Percentiles rank a stretch among this genome's conserved stretches.
These are phyloP conservation scores for Chlamydomonas incerta DNA, from an alignment of 139 green algal genomes.

Conservation along the genomic window DNA sequence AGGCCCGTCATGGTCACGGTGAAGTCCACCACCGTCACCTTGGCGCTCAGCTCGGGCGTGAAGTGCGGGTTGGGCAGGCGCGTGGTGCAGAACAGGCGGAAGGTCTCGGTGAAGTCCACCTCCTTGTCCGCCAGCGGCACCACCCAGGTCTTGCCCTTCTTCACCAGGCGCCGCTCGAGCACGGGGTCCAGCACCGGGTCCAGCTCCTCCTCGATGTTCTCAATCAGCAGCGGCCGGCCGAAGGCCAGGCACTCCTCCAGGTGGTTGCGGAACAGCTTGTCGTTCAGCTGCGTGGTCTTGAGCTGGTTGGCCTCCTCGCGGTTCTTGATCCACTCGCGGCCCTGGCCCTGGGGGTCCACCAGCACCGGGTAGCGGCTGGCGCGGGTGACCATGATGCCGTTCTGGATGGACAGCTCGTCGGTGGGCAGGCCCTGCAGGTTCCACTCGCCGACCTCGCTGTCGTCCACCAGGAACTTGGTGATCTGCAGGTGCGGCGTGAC, in stretches of 20 bases:
- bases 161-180: constrained; percentile 84
- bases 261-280: constrained; percentile 89
- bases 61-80: constrained; percentile 93
- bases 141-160: constrained; percentile 68
- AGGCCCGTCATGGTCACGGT: constrained; percentile 93
- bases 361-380: constrained; percentile 89
- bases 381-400: constrained; percentile 94
- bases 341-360: constrained; percentile 91
- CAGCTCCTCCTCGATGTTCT: constrained; percentile 96
- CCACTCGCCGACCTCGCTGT: constrained; percentile 92
- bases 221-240: constrained; percentile 93
- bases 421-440: constrained; percentile 91
- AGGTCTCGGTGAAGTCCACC: constrained; percentile 90
- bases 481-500: constrained; percentile 85
- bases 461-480: constrained; percentile 93
- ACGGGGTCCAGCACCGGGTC: constrained; percentile 94
- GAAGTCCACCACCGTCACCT: constrained; percentile 96
- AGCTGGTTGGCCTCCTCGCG: constrained; percentile 87
- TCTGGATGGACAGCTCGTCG: constrained; percentile 95
- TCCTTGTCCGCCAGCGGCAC: constrained; percentile 91
- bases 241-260: constrained; percentile 94
- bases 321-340: constrained; percentile 88
- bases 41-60: constrained; percentile 92
- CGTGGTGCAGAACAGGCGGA: constrained; percentile 93
- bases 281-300: constrained; percentile 84